phyloP scores from a whole-genome alignment of 2,329 filamentous ascomycete species.

The Fusarium setosum region DNA sequence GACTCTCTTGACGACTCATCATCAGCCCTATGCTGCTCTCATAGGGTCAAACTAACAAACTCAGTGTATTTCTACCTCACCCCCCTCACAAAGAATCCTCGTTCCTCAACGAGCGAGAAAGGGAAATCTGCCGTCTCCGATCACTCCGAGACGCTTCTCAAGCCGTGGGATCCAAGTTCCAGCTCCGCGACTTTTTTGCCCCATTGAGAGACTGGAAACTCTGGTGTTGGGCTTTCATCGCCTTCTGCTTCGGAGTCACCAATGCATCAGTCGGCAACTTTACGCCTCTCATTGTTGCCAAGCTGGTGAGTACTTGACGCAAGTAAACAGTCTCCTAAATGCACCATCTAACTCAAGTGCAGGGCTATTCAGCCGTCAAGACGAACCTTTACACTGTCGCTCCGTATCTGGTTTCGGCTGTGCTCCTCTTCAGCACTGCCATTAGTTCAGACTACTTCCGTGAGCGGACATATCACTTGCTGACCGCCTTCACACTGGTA shows the following conservation, averaged over 20 bases:
- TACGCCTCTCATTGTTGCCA: slow-evolving; percentile 1
- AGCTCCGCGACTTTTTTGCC: neutral
- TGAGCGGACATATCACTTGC: neutral
- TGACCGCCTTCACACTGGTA: neutral
- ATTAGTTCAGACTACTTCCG: slow-evolving; percentile 1
- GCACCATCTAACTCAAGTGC: neutral
- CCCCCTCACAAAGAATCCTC: neutral
- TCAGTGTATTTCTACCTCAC: neutral
- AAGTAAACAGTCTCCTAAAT: no score
- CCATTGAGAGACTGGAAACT: neutral
- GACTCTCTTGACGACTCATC: no score
- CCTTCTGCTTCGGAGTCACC: neutral
- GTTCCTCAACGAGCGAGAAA: neutral
- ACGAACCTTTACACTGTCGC: neutral
- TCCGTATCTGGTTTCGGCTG: neutral
- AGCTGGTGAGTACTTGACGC: neutral
- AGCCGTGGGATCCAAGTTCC: neutral
- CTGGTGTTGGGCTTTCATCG: neutral
- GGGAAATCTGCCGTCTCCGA: neutral
- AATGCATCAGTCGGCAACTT: neutral
- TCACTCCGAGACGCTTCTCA: neutral
- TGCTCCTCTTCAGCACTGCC: neutral
- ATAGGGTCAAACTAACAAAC: neutral
- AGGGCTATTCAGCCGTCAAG: neutral
- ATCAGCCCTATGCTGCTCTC: no score